Evolutionary conservation across 768 basidiomycete species (phyloP).

Genomic region (Zangia roseola): DNA sequence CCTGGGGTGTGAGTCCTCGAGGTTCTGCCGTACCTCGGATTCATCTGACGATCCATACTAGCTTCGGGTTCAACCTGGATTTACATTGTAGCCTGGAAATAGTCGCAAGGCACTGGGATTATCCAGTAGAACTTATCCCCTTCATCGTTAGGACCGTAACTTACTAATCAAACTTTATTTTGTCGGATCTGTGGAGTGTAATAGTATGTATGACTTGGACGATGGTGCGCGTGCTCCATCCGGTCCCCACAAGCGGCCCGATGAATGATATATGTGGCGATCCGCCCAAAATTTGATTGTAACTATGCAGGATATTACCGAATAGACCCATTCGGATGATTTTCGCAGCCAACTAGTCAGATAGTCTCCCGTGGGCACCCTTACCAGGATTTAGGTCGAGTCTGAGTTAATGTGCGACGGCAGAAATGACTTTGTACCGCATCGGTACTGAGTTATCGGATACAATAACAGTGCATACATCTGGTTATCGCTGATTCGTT

Average conservation of each 20-base stretch:
- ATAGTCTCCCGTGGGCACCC: too few relatives aligned
- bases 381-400: too few relatives aligned
- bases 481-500: not conserved
- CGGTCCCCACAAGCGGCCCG: constrained; percentile 1
- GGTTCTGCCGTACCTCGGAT: constrained; percentile 14
- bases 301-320: not conserved
- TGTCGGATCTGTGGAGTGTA: not conserved
- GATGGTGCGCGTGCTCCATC: not conserved
- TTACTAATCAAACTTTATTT: constrained; percentile 2
- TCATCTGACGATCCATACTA: not conserved
- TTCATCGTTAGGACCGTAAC: not conserved
- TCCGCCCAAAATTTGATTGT: too few relatives aligned
- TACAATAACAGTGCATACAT: constrained; percentile 20
- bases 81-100: not conserved
- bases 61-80: constrained; percentile 8
- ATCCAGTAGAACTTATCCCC: not conserved
- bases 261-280: not conserved
- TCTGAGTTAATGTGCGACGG: not conserved
- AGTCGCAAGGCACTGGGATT: not conserved
- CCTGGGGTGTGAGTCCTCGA: too few relatives aligned
- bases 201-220: not conserved
- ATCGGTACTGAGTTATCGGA: constrained; percentile 9
- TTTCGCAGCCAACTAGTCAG: not conserved
- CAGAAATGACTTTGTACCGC: not conserved
- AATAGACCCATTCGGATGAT: not conserved